These are phyloP conservation scores for Kodamaea derodonti DNA, from an alignment of 1,139 yeast species.

Conservation along the genomic window DNA sequence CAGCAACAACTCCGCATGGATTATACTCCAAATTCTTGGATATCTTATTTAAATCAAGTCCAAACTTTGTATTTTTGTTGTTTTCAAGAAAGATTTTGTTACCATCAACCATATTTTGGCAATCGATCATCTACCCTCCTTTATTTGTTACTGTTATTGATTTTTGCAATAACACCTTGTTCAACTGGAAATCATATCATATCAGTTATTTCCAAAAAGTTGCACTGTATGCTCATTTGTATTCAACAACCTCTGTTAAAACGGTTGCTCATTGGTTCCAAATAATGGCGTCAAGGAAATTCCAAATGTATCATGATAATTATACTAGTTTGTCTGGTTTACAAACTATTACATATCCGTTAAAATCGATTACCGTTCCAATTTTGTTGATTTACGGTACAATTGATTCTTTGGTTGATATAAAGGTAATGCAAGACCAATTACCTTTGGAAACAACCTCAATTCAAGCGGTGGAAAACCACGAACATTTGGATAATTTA, in stretches of 20 bases:
- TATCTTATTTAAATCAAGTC: slow-evolving; percentile 73
- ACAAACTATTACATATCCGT: slow-evolving; percentile 39
- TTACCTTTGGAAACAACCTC: slow-evolving; percentile 37
- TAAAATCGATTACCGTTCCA: slow-evolving; percentile 61
- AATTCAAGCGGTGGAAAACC: slow-evolving; percentile 48
- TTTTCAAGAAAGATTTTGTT: slow-evolving; percentile 74
- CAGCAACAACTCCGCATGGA: slow-evolving; percentile 93
- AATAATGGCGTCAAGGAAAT: slow-evolving; percentile 71
- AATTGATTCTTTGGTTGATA: slow-evolving; percentile 79
- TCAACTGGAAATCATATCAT: slow-evolving; percentile 74
- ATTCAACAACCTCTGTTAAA: slow-evolving; percentile 88
- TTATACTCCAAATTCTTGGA: slow-evolving; percentile 73
- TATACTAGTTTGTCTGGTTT: slow-evolving; percentile 34
- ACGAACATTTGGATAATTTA: slow-evolving; percentile 84
- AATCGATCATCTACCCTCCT: slow-evolving; percentile 76
- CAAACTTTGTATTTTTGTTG: slow-evolving; percentile 64
- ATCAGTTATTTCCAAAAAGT: slow-evolving; percentile 70
- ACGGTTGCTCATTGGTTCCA: slow-evolving; percentile 97
- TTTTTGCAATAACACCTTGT: slow-evolving; percentile 57
- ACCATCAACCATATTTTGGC: slow-evolving; percentile 83
- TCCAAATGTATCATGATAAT: slow-evolving; percentile 83
- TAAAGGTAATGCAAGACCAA: slow-evolving; percentile 63
- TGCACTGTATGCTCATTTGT: slow-evolving; percentile 76
- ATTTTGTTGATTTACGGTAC: slow-evolving; percentile 77
- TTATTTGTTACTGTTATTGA: slow-evolving; percentile 74